Evolutionary conservation across 805 yeast genomes (phyloP).

Genomic region (Monosporozyma aquatica): DNA sequence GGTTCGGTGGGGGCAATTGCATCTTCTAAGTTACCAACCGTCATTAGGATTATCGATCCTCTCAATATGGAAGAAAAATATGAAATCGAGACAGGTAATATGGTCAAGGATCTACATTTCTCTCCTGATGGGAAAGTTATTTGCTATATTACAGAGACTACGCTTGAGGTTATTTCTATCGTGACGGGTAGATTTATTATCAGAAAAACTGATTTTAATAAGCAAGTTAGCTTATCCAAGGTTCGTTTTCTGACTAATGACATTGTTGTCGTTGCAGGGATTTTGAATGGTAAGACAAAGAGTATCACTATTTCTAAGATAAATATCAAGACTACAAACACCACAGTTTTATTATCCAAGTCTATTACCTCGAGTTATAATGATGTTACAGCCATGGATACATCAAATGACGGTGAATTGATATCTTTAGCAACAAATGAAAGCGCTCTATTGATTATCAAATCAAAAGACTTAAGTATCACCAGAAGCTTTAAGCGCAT

Average conservation of each 20-base stretch:
- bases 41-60: conserved; percentile 52
- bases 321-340: conserved; percentile 1
- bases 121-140: conserved; percentile 59
- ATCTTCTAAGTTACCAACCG: conserved; percentile 57
- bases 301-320: neutral
- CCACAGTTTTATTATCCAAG: conserved; percentile 23
- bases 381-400: conserved; percentile 43
- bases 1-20: conserved; percentile 60
- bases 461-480: conserved; percentile 42
- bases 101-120: conserved; percentile 57
- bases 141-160: conserved; percentile 49
- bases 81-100: conserved; percentile 45
- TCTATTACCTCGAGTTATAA: neutral
- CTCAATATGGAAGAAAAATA: conserved; percentile 44
- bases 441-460: conserved; percentile 51
- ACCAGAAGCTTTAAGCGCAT: conserved; percentile 47
- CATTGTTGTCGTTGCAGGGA: conserved; percentile 34
- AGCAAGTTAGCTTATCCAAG: conserved; percentile 27
- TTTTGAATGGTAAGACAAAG: neutral
- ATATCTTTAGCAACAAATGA: conserved; percentile 45
- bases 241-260: conserved; percentile 30
- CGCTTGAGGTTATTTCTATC: conserved; percentile 38
- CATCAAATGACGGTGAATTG: conserved; percentile 26
- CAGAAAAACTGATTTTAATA: conserved; percentile 31
- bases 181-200: conserved; percentile 34